A percentile compares a stretch with the other conserved stretches of the same genome.
Evolutionary conservation across 345 rosid genomes (phyloP).

Genomic region (Lagerstroemia speciosa): DNA sequence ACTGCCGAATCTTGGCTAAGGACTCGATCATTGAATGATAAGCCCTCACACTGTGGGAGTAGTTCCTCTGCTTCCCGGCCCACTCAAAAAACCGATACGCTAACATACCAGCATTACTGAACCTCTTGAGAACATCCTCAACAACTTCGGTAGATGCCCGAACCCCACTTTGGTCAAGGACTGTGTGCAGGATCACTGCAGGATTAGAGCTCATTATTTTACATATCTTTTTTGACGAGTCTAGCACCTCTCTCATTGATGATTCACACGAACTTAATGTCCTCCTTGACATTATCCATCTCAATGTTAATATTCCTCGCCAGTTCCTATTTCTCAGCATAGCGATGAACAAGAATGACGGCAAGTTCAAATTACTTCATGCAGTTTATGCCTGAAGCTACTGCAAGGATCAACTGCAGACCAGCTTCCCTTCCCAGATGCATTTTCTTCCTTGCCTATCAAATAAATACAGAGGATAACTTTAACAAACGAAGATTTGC

Average conservation of each 20-base stretch:
- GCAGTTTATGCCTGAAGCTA: neutral
- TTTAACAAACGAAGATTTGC: neutral
- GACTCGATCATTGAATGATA: conserved; percentile 70
- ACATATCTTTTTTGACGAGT: conserved; percentile 31
- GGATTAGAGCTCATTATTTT: conserved; percentile 69
- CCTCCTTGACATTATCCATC: conserved; percentile 22
- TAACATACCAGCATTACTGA: conserved; percentile 74
- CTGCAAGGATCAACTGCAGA: neutral
- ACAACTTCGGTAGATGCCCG: conserved; percentile 47
- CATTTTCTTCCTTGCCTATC: conserved; percentile 1
- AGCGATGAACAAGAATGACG: neutral
- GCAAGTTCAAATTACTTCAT: neutral
- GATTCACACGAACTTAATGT: conserved; percentile 28
- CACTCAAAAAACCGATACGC: conserved; percentile 82
- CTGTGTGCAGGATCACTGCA: conserved; percentile 48
- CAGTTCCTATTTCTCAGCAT: conserved; percentile 2
- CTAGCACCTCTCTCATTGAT: conserved; percentile 28
- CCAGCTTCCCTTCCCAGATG: neutral
- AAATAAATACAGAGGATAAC: neutral
- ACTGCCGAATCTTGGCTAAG: conserved; percentile 75
- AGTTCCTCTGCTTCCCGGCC: conserved; percentile 82
- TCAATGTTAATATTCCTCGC: conserved; percentile 4
- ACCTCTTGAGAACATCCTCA: conserved; percentile 55
- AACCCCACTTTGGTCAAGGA: conserved; percentile 57
- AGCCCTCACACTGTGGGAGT: conserved; percentile 53